Evolutionary conservation across 2,329 filamentous ascomycete genomes (phyloP).

Genomic region (Plenodomus biglobosus): DNA sequence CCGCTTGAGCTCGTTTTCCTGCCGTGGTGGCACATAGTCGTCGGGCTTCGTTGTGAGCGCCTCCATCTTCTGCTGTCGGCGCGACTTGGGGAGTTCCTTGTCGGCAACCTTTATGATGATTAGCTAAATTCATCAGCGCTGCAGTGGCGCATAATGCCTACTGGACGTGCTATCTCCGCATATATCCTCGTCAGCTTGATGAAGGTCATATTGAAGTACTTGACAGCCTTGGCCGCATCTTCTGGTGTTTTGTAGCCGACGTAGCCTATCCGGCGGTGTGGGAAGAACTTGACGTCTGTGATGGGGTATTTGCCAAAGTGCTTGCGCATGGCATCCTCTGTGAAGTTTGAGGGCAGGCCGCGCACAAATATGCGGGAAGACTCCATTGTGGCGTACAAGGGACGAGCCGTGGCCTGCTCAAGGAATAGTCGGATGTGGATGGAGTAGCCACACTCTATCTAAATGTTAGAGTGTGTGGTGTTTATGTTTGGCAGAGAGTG

Average conservation of each 20-base stretch:
- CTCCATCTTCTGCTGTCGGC: conserved; percentile 35
- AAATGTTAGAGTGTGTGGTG: no score
- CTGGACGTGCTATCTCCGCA: conserved; percentile 84
- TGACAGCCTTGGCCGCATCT: conserved; percentile 79
- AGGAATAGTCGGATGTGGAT: no score
- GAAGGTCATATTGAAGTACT: conserved; percentile 93
- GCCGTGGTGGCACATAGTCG: conserved; percentile 30
- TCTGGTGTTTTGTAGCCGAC: conserved; percentile 85
- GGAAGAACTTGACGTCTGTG: conserved; percentile 90
- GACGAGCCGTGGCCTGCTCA: conserved; percentile 20
- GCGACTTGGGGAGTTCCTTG: conserved; percentile 39
- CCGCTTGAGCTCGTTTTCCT: conserved; percentile 60
- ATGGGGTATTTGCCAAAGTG: conserved; percentile 82
- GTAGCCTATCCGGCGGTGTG: conserved; percentile 89
- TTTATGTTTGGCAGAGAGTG: conserved; percentile 1
- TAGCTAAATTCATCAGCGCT: conserved; percentile 19
- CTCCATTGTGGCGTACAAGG: conserved; percentile 54
- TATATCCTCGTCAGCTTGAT: conserved; percentile 93
- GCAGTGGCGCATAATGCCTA: conserved; percentile 47
- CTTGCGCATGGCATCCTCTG: conserved; percentile 80
- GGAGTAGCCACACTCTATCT: no score
- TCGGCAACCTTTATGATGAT: conserved; percentile 37
- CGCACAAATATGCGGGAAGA: conserved; percentile 74
- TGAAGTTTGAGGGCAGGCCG: conserved; percentile 80
- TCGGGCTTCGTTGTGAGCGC: conserved; percentile 21